A percentile compares a stretch with the other conserved stretches of the same genome.
Evolutionary conservation across 306 rosid species (phyloP).

Genomic region (Rubus idaeus): DNA sequence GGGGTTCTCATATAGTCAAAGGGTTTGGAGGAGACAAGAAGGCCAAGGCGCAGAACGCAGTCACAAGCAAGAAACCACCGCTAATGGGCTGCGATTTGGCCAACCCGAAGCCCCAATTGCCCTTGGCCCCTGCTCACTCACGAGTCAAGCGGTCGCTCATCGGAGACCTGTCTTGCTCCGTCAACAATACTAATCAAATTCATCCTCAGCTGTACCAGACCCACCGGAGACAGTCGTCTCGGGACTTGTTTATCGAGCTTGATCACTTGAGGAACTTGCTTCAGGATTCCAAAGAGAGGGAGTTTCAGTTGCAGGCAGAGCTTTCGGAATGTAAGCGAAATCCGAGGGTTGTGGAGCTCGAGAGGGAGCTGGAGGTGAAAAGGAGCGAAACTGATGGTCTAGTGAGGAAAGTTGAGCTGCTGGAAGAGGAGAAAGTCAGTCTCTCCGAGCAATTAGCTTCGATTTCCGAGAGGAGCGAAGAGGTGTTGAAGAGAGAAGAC

Average conservation of each 20-base stretch:
- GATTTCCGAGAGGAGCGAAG: constrained; percentile 45
- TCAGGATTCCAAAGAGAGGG: constrained; percentile 83
- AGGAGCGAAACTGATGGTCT: constrained; percentile 56
- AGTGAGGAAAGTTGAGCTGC: constrained; percentile 40
- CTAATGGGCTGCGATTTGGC: constrained; percentile 40
- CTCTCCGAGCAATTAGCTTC: constrained; percentile 52
- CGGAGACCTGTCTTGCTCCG: constrained; percentile 70
- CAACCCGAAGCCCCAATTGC: constrained; percentile 46
- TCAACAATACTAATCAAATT: constrained; percentile 55
- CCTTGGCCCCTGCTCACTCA: constrained; percentile 54
- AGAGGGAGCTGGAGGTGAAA: constrained; percentile 44
- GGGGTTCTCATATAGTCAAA: constrained; percentile 95
- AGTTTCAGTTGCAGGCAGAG: constrained; percentile 76
- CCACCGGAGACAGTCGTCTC: constrained; percentile 87
- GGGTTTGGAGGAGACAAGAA: constrained; percentile 79
- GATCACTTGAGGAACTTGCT: constrained; percentile 79
- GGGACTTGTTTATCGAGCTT: constrained; percentile 83
- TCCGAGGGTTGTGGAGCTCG: constrained; percentile 39
- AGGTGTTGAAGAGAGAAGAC: constrained; percentile 34
- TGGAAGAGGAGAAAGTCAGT: constrained; percentile 62
- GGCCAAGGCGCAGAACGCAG: constrained; percentile 38
- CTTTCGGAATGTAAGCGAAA: constrained; percentile 52
- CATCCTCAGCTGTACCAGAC: constrained; percentile 63
- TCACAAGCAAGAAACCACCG: constrained; percentile 51
- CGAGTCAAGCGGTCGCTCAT: constrained; percentile 79